Evolutionary conservation across 1,284 basidiomycete genomes (phyloP).

Genomic region (Bjerkandera adusta): DNA sequence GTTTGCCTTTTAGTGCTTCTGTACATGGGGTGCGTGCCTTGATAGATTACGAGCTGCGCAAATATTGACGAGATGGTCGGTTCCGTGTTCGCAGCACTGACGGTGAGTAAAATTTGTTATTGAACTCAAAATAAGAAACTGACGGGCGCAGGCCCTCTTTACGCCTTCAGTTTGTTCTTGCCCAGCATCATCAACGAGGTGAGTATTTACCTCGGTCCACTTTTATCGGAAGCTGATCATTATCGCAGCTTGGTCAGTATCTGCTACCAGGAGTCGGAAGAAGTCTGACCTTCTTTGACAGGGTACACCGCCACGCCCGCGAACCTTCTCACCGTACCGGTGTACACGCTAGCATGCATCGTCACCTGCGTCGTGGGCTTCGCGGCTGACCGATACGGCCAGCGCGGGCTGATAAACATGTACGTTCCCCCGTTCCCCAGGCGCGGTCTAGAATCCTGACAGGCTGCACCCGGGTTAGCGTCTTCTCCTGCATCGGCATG

Average conservation of each 20-base stretch:
- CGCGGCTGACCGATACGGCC: slow-evolving; percentile 56
- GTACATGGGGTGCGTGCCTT: slow-evolving; percentile 42
- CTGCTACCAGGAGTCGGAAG: neutral
- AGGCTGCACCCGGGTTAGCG: slow-evolving; percentile 38
- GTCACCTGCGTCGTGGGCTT: slow-evolving; percentile 64
- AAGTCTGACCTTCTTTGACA: slow-evolving; percentile 18
- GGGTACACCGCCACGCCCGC: slow-evolving; percentile 69
- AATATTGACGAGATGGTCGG: neutral
- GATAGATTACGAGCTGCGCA: no score
- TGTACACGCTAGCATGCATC: slow-evolving; percentile 65
- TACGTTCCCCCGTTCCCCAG: slow-evolving; percentile 30
- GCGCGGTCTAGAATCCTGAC: slow-evolving; percentile 26
- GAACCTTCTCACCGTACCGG: slow-evolving; percentile 72
- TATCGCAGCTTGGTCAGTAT: neutral
- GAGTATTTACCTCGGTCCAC: slow-evolving; percentile 18
- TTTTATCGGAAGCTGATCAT: neutral
- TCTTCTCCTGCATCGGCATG: slow-evolving; percentile 26
- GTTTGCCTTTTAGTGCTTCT: slow-evolving; percentile 44
- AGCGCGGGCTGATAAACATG: slow-evolving; percentile 63
- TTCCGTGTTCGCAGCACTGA: slow-evolving; percentile 2
- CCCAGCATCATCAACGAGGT: slow-evolving; percentile 71
- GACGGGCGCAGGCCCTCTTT: slow-evolving; percentile 51
- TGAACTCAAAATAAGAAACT: no score
- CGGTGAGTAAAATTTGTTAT: slow-evolving; percentile 31
- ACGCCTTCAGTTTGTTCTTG: slow-evolving; percentile 72